phyloP scores from a whole-genome alignment of 805 yeast genomes.

The Candida boleticola region DNA sequence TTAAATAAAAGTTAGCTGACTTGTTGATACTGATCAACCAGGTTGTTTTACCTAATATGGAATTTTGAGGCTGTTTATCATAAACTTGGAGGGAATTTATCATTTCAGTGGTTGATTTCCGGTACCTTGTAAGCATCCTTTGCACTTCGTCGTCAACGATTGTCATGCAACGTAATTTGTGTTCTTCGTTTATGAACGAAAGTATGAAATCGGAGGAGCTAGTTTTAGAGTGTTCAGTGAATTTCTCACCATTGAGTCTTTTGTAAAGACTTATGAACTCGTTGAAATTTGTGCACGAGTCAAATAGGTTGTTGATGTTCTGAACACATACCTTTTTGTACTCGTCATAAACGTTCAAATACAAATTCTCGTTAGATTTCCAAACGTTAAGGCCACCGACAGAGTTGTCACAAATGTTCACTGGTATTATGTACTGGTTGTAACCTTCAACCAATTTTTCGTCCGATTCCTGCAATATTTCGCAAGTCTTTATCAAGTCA shows the following conservation, averaged over 20 bases:
- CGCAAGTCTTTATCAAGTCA: slow-evolving; percentile 39
- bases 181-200: slow-evolving; percentile 34
- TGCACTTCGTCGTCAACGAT: slow-evolving; percentile 27
- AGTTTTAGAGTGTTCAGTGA: no score
- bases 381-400: slow-evolving; percentile 29
- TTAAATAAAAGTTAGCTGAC: slow-evolving; percentile 23
- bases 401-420: slow-evolving; percentile 31
- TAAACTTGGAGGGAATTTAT: not conserved
- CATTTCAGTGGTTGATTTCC: not conserved
- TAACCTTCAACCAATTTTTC: slow-evolving; percentile 25
- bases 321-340: slow-evolving; percentile 20
- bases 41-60: slow-evolving; percentile 9
- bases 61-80: not conserved
- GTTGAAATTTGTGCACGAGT: slow-evolving; percentile 21
- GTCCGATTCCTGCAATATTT: slow-evolving; percentile 13
- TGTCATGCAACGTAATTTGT: slow-evolving; percentile 29
- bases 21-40: slow-evolving; percentile 19
- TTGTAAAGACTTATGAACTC: slow-evolving; percentile 27
- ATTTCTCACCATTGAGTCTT: slow-evolving; percentile 14
- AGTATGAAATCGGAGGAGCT: slow-evolving; percentile 15
- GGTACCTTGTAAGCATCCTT: slow-evolving; percentile 11
- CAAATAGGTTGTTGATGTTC: slow-evolving; percentile 25
- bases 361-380: slow-evolving; percentile 26
- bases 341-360: slow-evolving; percentile 17
- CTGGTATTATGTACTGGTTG: slow-evolving; percentile 25